Percentiles rank a stretch among this genome's conserved stretches.
These are phyloP conservation scores for Carallia pectinifolia DNA, from an alignment of 345 rosid species.

Conservation along the genomic window DNA sequence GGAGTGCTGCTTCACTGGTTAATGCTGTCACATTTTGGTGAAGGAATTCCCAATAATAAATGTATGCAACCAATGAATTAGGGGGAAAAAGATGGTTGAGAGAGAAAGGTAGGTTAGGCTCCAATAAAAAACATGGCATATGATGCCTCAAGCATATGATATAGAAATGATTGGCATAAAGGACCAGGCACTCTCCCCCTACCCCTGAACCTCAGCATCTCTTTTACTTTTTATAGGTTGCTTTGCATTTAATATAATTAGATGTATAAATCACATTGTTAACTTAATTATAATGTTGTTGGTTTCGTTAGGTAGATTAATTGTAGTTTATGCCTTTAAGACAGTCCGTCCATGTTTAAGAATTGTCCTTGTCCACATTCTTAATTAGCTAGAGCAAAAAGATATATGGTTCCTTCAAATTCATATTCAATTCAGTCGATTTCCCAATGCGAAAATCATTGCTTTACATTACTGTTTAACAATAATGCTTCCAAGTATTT, in stretches of 20 bases:
- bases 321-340: background rate
- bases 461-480: too few relatives aligned
- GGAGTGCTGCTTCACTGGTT: background rate
- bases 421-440: too few relatives aligned
- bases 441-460: too few relatives aligned
- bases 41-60: background rate
- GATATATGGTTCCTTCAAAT: too few relatives aligned
- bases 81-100: background rate
- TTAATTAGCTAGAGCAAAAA: too few relatives aligned
- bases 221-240: background rate
- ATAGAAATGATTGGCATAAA: slow-evolving; percentile 26
- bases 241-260: slow-evolving; percentile 16
- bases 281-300: slow-evolving; percentile 1
- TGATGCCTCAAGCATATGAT: slow-evolving; percentile 14
- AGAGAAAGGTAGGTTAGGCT: slow-evolving; percentile 3
- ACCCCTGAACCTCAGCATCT: background rate
- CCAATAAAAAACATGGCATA: slow-evolving; percentile 18
- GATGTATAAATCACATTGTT: background rate
- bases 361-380: too few relatives aligned
- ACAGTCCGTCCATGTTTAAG: background rate
- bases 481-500: too few relatives aligned
- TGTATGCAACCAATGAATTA: background rate
- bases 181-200: slow-evolving; percentile 6
- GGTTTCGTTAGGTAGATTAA: background rate
- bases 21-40: background rate